Evolutionary conservation across 1,284 basidiomycete species (phyloP), one percentile per base, ranked within the genome.

Genomic region (Fomitiporia mediterranea): DNA sequence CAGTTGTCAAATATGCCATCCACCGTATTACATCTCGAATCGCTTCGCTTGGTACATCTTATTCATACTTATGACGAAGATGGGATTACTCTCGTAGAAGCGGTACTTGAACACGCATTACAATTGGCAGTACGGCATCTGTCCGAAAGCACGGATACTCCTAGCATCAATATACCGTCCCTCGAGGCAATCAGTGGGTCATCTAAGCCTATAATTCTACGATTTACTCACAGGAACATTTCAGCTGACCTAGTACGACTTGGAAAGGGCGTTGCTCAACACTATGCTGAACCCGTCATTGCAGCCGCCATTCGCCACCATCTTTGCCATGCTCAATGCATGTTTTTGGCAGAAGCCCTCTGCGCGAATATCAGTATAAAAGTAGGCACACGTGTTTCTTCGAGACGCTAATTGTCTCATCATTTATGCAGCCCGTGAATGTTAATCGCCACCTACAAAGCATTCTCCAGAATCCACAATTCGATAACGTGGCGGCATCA

Each of bases 251-350:
- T 50, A 8, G 11, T 61, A 15, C 9, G 48, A 34, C 43, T 48
- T 9, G 35, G 53, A n/a, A 27, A 51, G 7, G 44, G 61, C 42
- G 69, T 83, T 35, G 86, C 85, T 60, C 62, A 76, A 1, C 80
- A 86, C 61, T 69, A 88, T 5, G 83, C 82, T 0, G 94, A 98
- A 59, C 86, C 91, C 0, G 71, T 93, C 23, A 65, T 96, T 34
- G 79, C 79, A 4, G 81, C 83, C 0, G 76, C 82, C 1, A 72
- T 91, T 35, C 85, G 86, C 62, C 74, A 81, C 59, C 76, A 81
- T 13, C 69, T 94, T 9, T 65, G 70, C 0, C 74, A 78, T 44
- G 39, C 63, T 0, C 60, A 63, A 8, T 77, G 76, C 6, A 63
- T 91, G 4, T 63, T 71, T 0, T 72, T 95, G 11, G 73, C 79